These are phyloP conservation scores for Quercus gilva DNA, from an alignment of 306 rosid genomes.

Conservation along the genomic window DNA sequence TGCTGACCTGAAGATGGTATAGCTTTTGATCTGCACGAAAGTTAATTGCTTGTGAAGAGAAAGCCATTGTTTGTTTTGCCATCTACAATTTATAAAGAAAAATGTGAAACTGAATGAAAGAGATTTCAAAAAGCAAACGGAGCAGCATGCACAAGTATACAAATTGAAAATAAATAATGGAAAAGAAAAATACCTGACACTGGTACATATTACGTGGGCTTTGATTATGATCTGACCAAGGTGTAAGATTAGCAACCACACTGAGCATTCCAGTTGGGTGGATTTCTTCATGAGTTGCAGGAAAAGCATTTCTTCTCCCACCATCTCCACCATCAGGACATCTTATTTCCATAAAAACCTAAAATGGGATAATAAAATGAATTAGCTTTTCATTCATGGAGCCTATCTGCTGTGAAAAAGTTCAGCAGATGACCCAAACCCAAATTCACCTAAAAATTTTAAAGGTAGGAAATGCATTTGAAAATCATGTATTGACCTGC, in stretches of 20 bases:
- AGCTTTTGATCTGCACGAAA: slow-evolving; percentile 93
- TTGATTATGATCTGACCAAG: slow-evolving; percentile 99
- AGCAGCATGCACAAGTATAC: slow-evolving; percentile 1
- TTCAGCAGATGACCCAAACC: slow-evolving; percentile 3
- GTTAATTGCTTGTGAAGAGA: slow-evolving; percentile 72
- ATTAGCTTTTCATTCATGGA: neutral
- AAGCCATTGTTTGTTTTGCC: slow-evolving; percentile 99
- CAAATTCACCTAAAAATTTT: neutral
- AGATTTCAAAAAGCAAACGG: neutral
- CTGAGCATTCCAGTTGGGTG: slow-evolving; percentile 97
- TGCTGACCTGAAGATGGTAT: slow-evolving; percentile 91
- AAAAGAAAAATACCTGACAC: slow-evolving; percentile 69
- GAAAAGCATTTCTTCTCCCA: slow-evolving; percentile 72
- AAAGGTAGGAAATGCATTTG: neutral
- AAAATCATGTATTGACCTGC: slow-evolving; percentile 51
- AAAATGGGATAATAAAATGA: slow-evolving; percentile 6
- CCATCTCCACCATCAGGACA: slow-evolving; percentile 98
- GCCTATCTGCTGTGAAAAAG: neutral
- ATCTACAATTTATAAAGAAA: slow-evolving; percentile 45
- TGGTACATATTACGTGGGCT: slow-evolving; percentile 99
- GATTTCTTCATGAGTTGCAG: slow-evolving; percentile 96
- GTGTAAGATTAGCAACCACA: slow-evolving; percentile 92
- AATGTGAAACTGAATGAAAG: slow-evolving; percentile 6
- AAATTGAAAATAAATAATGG: neutral
- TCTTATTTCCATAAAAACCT: slow-evolving; percentile 93